Conservation (phyloP, 2,329 filamentous ascomycete species). For the Sporothrix globosa region DNA sequence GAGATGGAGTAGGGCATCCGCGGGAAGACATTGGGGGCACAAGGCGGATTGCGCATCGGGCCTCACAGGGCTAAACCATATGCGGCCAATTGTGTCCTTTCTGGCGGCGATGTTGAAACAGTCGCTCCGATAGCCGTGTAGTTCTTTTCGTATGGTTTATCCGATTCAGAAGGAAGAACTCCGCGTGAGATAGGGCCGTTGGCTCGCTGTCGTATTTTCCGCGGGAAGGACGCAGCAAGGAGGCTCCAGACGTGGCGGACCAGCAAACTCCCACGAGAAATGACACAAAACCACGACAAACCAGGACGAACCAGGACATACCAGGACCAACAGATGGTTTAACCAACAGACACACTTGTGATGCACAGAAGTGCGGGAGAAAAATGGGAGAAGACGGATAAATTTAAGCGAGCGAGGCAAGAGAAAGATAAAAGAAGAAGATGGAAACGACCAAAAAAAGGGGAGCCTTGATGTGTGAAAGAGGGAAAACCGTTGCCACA, state of each 20-base stretch:
- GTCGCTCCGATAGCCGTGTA: conserved; percentile 4
- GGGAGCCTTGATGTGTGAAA: neutral
- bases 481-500: neutral
- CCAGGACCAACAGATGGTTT: neutral
- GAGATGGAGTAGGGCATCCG: neutral
- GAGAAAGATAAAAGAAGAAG: neutral
- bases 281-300: neutral
- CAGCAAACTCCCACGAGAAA: neutral
- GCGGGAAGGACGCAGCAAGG: neutral
- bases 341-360: neutral
- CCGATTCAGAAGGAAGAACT: too few relatives aligned
- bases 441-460: neutral
- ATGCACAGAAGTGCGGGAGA: conserved; percentile 15
- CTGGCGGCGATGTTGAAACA: neutral
- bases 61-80: neutral
- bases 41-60: neutral
- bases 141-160: neutral
- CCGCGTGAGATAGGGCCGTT: neutral
- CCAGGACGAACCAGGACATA: neutral
- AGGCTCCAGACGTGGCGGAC: neutral
- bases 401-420: conserved; percentile 8
- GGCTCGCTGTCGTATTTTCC: too few relatives aligned
- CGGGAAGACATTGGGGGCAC: neutral
- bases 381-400: neutral
- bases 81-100: neutral